Conservation (phyloP, 805 yeast species). For the Yamadazyma kitorensis region DNA sequence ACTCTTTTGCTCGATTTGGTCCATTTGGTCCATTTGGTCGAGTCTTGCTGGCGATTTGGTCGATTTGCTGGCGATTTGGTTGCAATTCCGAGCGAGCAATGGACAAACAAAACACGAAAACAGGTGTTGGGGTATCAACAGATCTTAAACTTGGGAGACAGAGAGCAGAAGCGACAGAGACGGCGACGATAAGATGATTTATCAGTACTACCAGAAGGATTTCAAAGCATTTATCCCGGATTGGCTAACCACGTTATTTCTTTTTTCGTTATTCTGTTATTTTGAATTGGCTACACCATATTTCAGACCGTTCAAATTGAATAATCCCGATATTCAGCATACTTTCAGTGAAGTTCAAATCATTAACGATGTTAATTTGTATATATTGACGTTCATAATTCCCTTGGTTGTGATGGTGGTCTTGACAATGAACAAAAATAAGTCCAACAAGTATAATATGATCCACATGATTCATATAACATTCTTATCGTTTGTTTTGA, state of each 20-base stretch:
- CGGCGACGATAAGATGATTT: slow-evolving; percentile 5
- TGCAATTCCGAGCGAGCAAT: too few relatives aligned
- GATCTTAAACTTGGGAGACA: too few relatives aligned
- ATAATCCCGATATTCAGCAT: slow-evolving; percentile 27
- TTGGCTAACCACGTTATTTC: slow-evolving; percentile 22
- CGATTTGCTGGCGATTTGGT: too few relatives aligned
- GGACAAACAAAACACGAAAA: too few relatives aligned
- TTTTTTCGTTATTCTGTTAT: slow-evolving; percentile 18
- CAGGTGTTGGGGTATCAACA: too few relatives aligned
- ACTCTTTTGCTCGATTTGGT: too few relatives aligned
- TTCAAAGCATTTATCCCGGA: slow-evolving; percentile 18
- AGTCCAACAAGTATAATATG: slow-evolving; percentile 2
- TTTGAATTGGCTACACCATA: slow-evolving; percentile 27
- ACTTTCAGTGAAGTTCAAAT: slow-evolving; percentile 29
- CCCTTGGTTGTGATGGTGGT: slow-evolving; percentile 23
- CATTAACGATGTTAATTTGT: slow-evolving; percentile 29
- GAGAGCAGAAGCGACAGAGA: background rate
- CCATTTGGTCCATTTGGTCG: too few relatives aligned
- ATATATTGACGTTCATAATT: slow-evolving; percentile 23
- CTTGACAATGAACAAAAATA: slow-evolving; percentile 6
- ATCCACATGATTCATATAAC: slow-evolving; percentile 22
- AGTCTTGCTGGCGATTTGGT: too few relatives aligned
- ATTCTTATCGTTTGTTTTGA: slow-evolving; percentile 27
- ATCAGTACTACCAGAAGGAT: slow-evolving; percentile 9
- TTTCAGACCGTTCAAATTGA: slow-evolving; percentile 24